Conservation (phyloP, 108 stramenopile genomes). For the Poteriospumella lacustris region DNA sequence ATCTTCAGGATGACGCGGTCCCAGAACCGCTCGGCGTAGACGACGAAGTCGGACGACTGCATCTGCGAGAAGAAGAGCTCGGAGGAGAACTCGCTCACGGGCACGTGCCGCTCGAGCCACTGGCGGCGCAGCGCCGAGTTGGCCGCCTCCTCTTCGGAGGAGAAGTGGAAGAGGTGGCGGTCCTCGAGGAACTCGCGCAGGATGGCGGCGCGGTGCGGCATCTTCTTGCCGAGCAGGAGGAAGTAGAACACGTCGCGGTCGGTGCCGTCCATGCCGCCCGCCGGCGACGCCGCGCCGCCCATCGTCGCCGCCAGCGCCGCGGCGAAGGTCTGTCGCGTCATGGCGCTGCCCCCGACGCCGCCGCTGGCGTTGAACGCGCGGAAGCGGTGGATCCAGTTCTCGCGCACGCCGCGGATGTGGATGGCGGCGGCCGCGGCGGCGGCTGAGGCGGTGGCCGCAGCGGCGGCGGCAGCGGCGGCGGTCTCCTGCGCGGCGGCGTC, state of each 20-base stretch:
- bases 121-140: background rate
- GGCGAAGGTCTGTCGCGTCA: too few species aligned
- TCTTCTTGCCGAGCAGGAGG: background rate
- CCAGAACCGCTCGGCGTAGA: background rate
- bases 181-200: background rate
- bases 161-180: background rate
- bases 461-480: background rate
- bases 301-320: too few species aligned
- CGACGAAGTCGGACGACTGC: background rate
- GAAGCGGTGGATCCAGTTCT: slow-evolving; percentile 22
- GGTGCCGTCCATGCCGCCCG: background rate
- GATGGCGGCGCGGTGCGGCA: background rate
- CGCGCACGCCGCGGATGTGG: background rate
- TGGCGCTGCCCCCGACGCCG: too few species aligned
- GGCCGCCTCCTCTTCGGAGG: background rate
- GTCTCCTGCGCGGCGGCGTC: background rate
- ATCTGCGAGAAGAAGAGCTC: background rate
- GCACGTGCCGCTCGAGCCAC: background rate
- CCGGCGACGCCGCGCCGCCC: background rate
- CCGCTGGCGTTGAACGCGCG: background rate
- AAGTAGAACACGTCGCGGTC: background rate
- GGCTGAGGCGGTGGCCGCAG: background rate
- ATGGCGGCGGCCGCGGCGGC: background rate
- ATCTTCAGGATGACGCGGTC: background rate
- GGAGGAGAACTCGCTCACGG: background rate